Evolutionary conservation across 139 green algal genomes (phyloP).

Genomic region (Mychonastes homosphaera): DNA sequence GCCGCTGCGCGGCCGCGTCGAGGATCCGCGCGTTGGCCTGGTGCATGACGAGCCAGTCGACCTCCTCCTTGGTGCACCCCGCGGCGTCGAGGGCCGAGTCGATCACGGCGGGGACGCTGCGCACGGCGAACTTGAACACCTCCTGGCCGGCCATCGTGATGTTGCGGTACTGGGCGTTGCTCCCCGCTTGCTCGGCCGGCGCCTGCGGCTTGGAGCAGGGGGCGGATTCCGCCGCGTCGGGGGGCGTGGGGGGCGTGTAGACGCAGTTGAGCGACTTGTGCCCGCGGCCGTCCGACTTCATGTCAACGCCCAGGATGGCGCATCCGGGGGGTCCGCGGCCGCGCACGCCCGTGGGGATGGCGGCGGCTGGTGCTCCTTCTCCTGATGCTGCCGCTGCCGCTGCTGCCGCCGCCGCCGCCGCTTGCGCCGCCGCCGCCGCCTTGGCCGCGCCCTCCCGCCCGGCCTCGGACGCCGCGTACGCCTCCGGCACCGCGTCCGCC

Average conservation of each 20-base stretch:
- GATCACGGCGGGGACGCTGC: constrained; percentile 68
- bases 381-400: no score
- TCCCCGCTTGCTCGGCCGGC: background rate
- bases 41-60: constrained; percentile 92
- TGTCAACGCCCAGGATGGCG: constrained; percentile 67
- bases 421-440: no score
- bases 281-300: constrained; percentile 76
- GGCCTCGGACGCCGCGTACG: no score
- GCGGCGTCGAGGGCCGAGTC: constrained; percentile 62
- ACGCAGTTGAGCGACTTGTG: constrained; percentile 62
- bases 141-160: constrained; percentile 91
- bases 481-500: constrained; percentile 16
- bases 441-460: no score
- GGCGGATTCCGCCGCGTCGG: background rate
- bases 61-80: constrained; percentile 44
- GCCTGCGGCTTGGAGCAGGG: background rate
- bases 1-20: constrained; percentile 66
- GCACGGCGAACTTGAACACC: constrained; percentile 98
- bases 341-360: no score
- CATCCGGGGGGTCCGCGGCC: no score
- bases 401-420: no score
- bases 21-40: constrained; percentile 96
- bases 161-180: constrained; percentile 57
- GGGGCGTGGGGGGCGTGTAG: constrained; percentile 20
- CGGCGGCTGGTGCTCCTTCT: no score